Percentiles rank a stretch among this genome's conserved stretches.
Evolutionary conservation across 805 yeast genomes (phyloP).

Genomic region (Sungouiella blattae): DNA sequence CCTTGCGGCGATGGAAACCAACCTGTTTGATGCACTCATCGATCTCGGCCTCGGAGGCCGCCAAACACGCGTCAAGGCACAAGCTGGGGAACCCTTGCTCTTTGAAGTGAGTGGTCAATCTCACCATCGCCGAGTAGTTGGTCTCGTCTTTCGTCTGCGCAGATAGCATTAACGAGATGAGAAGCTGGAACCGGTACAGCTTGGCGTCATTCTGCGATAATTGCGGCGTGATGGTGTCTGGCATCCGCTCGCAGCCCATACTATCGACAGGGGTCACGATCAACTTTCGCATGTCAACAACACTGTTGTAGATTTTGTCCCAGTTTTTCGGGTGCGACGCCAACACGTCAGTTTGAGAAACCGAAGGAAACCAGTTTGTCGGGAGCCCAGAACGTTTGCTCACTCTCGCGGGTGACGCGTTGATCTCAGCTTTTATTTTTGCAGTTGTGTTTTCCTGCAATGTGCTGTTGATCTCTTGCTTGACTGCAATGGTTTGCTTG

Average conservation of each 20-base stretch:
- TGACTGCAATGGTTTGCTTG: no score
- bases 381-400: no score
- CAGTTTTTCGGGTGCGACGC: slow-evolving; percentile 35
- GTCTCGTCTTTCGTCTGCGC: slow-evolving; percentile 91
- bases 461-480: no score
- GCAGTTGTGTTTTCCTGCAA: not conserved
- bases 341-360: slow-evolving; percentile 5
- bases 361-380: slow-evolving; percentile 9
- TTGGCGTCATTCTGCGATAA: slow-evolving; percentile 32
- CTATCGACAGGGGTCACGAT: slow-evolving; percentile 83
- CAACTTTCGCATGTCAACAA: slow-evolving; percentile 63
- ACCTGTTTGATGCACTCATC: slow-evolving; percentile 72
- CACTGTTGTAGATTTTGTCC: slow-evolving; percentile 51
- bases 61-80: slow-evolving; percentile 50
- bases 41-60: slow-evolving; percentile 50
- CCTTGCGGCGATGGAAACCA: slow-evolving; percentile 83
- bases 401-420: slow-evolving; percentile 7
- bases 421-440: not conserved
- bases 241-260: slow-evolving; percentile 75
- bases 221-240: slow-evolving; percentile 39
- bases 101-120: slow-evolving; percentile 48
- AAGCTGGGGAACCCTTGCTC: slow-evolving; percentile 46
- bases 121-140: slow-evolving; percentile 67
- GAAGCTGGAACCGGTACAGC: slow-evolving; percentile 62
- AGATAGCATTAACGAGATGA: slow-evolving; percentile 80